Percentiles rank a stretch among this genome's conserved stretches.
Evolutionary conservation across 2,329 filamentous ascomycete species (phyloP).

Genomic region (Hortaea sp.): DNA sequence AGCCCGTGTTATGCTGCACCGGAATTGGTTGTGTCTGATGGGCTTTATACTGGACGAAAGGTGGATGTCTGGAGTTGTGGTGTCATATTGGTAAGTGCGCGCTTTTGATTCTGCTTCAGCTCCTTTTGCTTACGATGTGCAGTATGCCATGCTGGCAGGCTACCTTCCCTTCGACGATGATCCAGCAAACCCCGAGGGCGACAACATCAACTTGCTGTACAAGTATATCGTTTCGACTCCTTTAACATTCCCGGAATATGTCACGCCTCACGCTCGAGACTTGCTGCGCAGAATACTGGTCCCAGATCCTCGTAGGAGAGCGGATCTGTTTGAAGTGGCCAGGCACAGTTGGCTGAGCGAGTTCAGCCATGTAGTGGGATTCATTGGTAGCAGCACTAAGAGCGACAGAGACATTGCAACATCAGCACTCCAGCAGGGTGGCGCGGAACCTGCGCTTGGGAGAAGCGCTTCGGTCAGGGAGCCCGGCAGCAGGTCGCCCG

Average conservation of each 20-base stretch:
- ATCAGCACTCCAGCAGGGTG: constrained; percentile 49
- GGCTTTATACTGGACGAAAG: constrained; percentile 91
- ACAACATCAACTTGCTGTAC: constrained; percentile 98
- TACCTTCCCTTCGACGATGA: constrained; percentile 98
- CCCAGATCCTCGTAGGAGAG: constrained; percentile 85
- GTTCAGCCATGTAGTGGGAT: constrained; percentile 90
- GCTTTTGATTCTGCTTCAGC: too few relatives aligned
- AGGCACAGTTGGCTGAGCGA: constrained; percentile 97
- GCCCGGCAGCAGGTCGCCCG: constrained; percentile 45
- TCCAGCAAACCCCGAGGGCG: constrained; percentile 92
- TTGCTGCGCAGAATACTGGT: constrained; percentile 87
- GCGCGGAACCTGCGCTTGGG: constrained; percentile 54
- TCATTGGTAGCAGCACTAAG: constrained; percentile 93
- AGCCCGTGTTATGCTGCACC: constrained; percentile 97
- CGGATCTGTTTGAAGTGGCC: constrained; percentile 93
- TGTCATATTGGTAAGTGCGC: constrained; percentile 75
- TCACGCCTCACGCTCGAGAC: constrained; percentile 91
- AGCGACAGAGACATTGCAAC: constrained; percentile 77
- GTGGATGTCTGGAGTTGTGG: constrained; percentile 99
- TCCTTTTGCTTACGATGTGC: constrained; percentile 7
- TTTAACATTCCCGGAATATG: constrained; percentile 96
- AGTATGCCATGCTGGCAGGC: constrained; percentile 98
- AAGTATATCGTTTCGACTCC: constrained; percentile 98
- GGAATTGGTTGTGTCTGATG: constrained; percentile 94
- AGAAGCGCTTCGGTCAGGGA: constrained; percentile 90